Percentiles rank a stretch among this genome's conserved stretches.
phyloP scores from a whole-genome alignment of 768 basidiomycete genomes.

The Suillus spraguei region DNA sequence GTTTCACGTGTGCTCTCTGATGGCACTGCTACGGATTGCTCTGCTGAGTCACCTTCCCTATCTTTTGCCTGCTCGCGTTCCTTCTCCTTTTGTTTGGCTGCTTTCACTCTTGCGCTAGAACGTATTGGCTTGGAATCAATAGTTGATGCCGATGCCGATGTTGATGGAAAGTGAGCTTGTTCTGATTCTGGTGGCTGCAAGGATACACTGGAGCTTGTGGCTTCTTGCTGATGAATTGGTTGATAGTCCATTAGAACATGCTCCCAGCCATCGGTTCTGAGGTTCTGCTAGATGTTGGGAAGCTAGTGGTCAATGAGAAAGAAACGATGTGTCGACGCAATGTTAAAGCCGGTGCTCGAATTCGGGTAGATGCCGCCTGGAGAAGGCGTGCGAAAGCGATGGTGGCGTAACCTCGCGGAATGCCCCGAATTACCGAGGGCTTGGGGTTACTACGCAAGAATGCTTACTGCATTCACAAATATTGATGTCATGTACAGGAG shows the following conservation, averaged over 20 bases:
- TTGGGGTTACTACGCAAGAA: constrained; percentile 7
- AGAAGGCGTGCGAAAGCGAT: constrained; percentile 34
- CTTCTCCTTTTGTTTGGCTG: constrained; percentile 68
- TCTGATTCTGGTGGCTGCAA: constrained; percentile 47
- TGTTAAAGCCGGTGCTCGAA: constrained; percentile 21
- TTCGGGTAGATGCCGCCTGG: constrained; percentile 20
- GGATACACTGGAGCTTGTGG: constrained; percentile 64
- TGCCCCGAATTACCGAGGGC: constrained; percentile 10
- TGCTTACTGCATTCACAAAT: not conserved
- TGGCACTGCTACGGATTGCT: constrained; percentile 40
- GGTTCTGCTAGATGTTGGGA: constrained; percentile 22
- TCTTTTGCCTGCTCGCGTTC: constrained; percentile 55
- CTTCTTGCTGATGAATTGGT: constrained; percentile 71
- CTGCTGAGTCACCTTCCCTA: constrained; percentile 53
- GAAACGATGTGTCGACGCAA: constrained; percentile 17
- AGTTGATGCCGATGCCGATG: constrained; percentile 36
- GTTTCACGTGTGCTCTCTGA: constrained; percentile 48
- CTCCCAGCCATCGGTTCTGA: constrained; percentile 81
- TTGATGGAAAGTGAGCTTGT: constrained; percentile 37
- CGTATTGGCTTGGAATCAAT: constrained; percentile 62
- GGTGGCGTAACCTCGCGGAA: constrained; percentile 14
- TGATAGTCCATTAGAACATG: constrained; percentile 90
- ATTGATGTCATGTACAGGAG: not conserved
- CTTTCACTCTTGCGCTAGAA: constrained; percentile 76
- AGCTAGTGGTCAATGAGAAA: constrained; percentile 29